Conservation (phyloP, 169 alveolate genomes). For the Babesia caballi region DNA sequence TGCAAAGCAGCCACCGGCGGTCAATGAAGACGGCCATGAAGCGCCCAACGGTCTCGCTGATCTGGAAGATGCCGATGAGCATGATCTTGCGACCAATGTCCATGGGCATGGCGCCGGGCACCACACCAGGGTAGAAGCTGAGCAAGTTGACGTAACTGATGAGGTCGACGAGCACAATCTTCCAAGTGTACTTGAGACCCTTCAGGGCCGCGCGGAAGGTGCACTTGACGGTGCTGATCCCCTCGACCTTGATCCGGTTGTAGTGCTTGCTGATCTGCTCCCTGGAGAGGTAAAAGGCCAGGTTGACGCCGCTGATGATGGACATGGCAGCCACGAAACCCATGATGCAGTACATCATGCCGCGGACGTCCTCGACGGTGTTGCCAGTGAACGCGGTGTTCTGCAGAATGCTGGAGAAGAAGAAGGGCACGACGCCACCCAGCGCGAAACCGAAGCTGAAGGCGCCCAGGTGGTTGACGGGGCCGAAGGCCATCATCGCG, state of each 20-base stretch:
- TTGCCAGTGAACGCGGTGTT: background rate
- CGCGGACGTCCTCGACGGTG: background rate
- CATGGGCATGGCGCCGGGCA: conserved; percentile 7
- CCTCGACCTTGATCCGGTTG: conserved; percentile 1
- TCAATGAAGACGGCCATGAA: conserved; percentile 20
- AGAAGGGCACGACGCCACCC: conserved; percentile 32
- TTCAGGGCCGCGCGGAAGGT: conserved; percentile 11
- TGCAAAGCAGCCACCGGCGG: conserved; percentile 19
- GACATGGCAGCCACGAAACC: conserved; percentile 9
- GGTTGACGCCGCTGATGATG: conserved; percentile 8
- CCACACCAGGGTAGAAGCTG: conserved; percentile 30
- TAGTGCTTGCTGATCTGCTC: conserved; percentile 16
- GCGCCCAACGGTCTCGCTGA: conserved; percentile 30
- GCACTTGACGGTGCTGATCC: conserved; percentile 32
- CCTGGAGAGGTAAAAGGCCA: conserved; percentile 8
- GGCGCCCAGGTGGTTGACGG: conserved; percentile 32
- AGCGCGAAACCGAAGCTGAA: conserved; percentile 35
- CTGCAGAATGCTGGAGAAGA: conserved; percentile 8
- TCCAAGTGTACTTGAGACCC: conserved; percentile 35
- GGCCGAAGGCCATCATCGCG: conserved; percentile 20
- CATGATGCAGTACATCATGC: conserved; percentile 12
- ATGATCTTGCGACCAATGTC: background rate
- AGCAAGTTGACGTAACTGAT: conserved; percentile 22
- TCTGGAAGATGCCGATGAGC: conserved; percentile 35
- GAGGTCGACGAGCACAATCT: conserved; percentile 13